phyloP scores from a whole-genome alignment of 345 rosid genomes.

The Euphorbia tirucalli region DNA sequence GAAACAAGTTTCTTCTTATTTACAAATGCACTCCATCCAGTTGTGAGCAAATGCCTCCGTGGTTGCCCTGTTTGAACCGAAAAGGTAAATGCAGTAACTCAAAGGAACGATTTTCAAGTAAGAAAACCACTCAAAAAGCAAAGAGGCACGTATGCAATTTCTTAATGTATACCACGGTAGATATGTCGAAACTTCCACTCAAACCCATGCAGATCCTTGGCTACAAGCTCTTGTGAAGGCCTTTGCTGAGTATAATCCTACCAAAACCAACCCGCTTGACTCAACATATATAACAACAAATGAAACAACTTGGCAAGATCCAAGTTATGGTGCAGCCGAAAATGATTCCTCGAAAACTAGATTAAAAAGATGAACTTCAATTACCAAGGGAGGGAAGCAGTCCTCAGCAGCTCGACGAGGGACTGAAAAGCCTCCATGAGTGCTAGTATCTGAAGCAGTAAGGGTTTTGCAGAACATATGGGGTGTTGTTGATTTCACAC shows the following conservation, averaged over 20 bases:
- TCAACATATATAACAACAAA: constrained; percentile 12
- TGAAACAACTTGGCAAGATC: neutral
- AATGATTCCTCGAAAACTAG: neutral
- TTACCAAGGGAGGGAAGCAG: constrained; percentile 98
- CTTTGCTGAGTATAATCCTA: constrained; percentile 92
- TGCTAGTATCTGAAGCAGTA: constrained; percentile 98
- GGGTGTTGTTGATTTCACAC: constrained; percentile 62
- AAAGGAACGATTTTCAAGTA: neutral
- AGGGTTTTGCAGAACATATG: constrained; percentile 99
- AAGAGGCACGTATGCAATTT: neutral
- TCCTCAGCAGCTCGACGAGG: constrained; percentile 99
- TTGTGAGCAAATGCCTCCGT: constrained; percentile 95
- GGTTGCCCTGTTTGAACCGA: constrained; percentile 72
- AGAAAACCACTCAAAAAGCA: too few species aligned
- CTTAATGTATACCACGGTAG: constrained; percentile 63
- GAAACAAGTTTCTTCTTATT: constrained; percentile 97
- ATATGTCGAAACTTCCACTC: constrained; percentile 98
- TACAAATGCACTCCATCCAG: constrained; percentile 99
- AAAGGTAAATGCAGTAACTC: neutral
- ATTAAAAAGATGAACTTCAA: neutral
- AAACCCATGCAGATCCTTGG: constrained; percentile 92
- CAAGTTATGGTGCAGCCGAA: neutral
- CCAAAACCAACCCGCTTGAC: constrained; percentile 19
- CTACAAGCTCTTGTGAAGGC: constrained; percentile 97
- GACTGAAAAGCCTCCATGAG: constrained; percentile 98